phyloP scores from a whole-genome alignment of 139 green algal species.

The Chlamydomonas applanata region DNA sequence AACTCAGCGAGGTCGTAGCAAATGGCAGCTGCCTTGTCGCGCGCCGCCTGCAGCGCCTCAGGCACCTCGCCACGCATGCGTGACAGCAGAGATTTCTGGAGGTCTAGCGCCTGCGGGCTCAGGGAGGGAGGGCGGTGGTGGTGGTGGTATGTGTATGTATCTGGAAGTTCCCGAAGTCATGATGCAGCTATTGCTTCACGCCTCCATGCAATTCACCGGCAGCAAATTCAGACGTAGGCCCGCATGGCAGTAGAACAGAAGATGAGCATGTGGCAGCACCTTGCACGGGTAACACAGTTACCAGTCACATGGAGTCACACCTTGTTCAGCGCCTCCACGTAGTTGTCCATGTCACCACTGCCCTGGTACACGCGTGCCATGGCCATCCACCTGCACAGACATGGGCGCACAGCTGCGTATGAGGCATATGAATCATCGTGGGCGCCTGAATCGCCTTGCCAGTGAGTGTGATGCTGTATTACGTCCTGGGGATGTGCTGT shows the following conservation, averaged over 20 bases:
- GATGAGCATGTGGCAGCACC: too few species aligned
- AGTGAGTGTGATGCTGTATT: too few species aligned
- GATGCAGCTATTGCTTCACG: too few species aligned
- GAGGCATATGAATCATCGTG: too few species aligned
- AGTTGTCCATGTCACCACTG: slow-evolving; percentile 38
- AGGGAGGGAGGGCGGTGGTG: slow-evolving; percentile 1
- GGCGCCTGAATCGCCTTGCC: too few species aligned
- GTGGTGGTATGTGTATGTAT: neutral
- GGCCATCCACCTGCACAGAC: slow-evolving; percentile 30
- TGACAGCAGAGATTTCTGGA: slow-evolving; percentile 47
- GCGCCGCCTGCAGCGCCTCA: slow-evolving; percentile 38
- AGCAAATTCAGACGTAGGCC: too few species aligned
- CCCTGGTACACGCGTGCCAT: slow-evolving; percentile 43
- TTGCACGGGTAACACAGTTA: too few species aligned
- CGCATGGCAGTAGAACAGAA: too few species aligned
- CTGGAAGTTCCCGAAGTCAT: neutral
- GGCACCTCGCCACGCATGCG: slow-evolving; percentile 36
- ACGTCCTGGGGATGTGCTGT: too few species aligned
- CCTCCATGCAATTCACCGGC: too few species aligned
- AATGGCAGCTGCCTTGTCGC: slow-evolving; percentile 50
- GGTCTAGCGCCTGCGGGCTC: slow-evolving; percentile 29
- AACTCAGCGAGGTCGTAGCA: slow-evolving; percentile 57
- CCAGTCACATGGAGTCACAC: neutral
- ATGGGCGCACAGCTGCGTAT: too few species aligned
- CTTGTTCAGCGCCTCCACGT: slow-evolving; percentile 16